Evolutionary conservation across 2,329 filamentous ascomycete genomes (phyloP).

Genomic region (Exophiala phaeomuriformis): DNA sequence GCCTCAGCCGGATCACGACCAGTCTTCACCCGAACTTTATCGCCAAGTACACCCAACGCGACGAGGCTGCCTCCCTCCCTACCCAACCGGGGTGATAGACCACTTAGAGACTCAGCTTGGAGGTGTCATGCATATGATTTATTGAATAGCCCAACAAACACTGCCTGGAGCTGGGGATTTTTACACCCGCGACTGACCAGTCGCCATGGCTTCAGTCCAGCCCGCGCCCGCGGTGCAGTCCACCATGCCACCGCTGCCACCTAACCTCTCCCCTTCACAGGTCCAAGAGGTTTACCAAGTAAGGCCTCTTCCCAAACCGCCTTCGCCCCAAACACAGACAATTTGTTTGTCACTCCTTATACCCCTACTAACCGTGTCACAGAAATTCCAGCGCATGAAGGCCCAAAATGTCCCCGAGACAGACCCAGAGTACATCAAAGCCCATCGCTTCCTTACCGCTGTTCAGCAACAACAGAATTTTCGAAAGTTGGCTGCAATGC

Average conservation of each 20-base stretch:
- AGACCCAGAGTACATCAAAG: conserved; percentile 83
- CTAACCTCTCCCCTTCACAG: conserved; percentile 66
- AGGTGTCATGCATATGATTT: conserved; percentile 7
- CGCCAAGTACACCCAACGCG: conserved; percentile 32
- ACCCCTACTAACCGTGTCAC: conserved; percentile 33
- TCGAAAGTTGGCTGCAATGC: conserved; percentile 49
- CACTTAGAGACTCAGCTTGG: conserved; percentile 1
- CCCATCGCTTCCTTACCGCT: conserved; percentile 64
- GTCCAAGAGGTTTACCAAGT: conserved; percentile 63
- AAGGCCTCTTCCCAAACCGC: conserved; percentile 23
- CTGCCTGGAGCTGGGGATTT: conserved; percentile 1
- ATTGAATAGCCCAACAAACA: conserved; percentile 9
- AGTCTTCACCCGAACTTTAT: conserved; percentile 16
- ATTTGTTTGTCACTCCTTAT: conserved; percentile 1
- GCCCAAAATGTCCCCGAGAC: conserved; percentile 68
- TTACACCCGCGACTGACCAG: conserved; percentile 5
- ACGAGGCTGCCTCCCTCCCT: conserved; percentile 16
- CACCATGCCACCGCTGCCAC: conserved; percentile 55
- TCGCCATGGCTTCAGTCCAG: conserved; percentile 74
- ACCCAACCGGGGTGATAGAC: conserved; percentile 2
- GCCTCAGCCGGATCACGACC: conserved; percentile 10
- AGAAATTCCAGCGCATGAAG: conserved; percentile 91
- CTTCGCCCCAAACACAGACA: background rate
- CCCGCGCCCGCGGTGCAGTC: conserved; percentile 61
- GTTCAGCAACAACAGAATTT: conserved; percentile 61